Evolutionary conservation across 73 alveolate genomes (phyloP).

Genomic region (Paramecium sonneborni): DNA sequence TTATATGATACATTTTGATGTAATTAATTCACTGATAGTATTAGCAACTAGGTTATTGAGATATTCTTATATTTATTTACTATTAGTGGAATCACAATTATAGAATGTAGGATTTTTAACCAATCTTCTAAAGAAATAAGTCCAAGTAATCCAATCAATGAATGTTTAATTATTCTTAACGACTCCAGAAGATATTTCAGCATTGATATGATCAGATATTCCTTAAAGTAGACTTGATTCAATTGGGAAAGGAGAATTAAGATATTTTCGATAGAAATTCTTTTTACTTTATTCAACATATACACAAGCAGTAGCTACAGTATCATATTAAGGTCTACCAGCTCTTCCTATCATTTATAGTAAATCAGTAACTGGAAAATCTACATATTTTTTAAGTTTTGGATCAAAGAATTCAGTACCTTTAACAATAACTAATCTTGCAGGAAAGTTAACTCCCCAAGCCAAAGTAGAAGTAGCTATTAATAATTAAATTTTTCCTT

Average conservation of each 20-base stretch:
- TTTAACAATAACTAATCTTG: constrained; percentile 96
- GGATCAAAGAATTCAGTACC: constrained; percentile 99
- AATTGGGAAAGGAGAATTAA: constrained; percentile 98
- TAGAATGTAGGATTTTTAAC: constrained; percentile 84
- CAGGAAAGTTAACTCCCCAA: constrained; percentile 99
- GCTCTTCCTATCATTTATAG: constrained; percentile 98
- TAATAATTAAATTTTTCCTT: constrained; percentile 91
- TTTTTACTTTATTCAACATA: constrained; percentile 96
- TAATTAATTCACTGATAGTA: constrained; percentile 78
- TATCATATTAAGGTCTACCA: constrained; percentile 98
- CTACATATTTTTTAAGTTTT: constrained; percentile 97
- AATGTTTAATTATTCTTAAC: constrained; percentile 60
- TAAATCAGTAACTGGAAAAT: constrained; percentile 96
- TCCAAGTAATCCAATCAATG: constrained; percentile 93
- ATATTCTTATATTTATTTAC: constrained; percentile 26
- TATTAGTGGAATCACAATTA: constrained; percentile 70
- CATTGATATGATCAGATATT: constrained; percentile 98
- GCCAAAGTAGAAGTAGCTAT: constrained; percentile 99
- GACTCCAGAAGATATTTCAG: constrained; percentile 99
- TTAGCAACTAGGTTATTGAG: constrained; percentile 72
- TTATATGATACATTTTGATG: constrained; percentile 84
- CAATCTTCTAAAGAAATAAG: constrained; percentile 81
- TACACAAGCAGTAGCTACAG: constrained; percentile 92
- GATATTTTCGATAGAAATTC: constrained; percentile 98
- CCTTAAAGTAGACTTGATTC: constrained; percentile 95